Conservation (phyloP, 2,329 filamentous ascomycete genomes). For the Fonsecaea multimorphosa region DNA sequence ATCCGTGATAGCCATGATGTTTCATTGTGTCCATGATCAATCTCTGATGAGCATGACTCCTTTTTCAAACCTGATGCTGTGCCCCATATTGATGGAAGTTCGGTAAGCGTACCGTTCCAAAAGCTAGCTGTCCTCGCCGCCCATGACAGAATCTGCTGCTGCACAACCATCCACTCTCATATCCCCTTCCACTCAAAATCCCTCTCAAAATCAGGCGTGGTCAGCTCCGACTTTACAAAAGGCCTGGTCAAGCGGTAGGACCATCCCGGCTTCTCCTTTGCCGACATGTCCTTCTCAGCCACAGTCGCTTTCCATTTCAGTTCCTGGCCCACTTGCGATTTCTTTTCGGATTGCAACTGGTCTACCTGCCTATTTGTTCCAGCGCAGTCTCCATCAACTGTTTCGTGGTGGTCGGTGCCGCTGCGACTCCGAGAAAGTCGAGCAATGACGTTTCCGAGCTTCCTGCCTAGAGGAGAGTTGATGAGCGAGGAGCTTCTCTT, state of each 20-base stretch:
- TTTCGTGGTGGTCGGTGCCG: conserved; percentile 7
- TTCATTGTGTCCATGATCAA: no score
- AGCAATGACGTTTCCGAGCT: conserved; percentile 25
- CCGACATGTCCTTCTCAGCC: conserved; percentile 4
- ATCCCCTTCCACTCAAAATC: conserved; percentile 13
- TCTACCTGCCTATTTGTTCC: not conserved
- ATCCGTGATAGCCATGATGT: no score
- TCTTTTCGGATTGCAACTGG: not conserved
- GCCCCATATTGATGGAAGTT: not conserved
- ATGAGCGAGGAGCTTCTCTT: conserved; percentile 23
- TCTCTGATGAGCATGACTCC: no score
- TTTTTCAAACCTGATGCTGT: no score
- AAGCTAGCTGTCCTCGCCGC: not conserved
- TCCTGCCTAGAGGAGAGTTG: conserved; percentile 23
- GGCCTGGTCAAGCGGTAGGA: conserved; percentile 33
- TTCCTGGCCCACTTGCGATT: not conserved
- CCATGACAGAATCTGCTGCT: not conserved
- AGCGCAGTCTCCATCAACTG: not conserved
- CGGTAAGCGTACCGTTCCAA: not conserved
- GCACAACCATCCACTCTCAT: not conserved
- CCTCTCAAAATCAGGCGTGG: conserved; percentile 36
- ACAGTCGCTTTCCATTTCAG: not conserved
- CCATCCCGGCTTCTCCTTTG: conserved; percentile 29
- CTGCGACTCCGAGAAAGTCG: conserved; percentile 12
- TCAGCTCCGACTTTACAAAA: conserved; percentile 34